A percentile compares a stretch with the other conserved stretches of the same genome.
phyloP scores from a whole-genome alignment of 2,329 filamentous ascomycete genomes.

The Arthroderma sp. region DNA sequence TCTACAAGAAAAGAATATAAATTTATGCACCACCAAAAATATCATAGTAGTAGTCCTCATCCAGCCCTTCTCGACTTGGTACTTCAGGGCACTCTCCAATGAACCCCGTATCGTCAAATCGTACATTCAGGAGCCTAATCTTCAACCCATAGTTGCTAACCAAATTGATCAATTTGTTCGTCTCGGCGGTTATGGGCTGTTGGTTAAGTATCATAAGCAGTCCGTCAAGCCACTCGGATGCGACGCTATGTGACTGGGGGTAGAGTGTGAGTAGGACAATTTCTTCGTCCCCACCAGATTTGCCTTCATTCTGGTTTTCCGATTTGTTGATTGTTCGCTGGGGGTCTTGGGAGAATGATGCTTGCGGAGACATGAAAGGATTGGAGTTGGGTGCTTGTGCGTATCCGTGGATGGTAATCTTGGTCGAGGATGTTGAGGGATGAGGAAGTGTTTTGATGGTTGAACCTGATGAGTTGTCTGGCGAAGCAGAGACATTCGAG shows the following conservation, averaged over 20 bases:
- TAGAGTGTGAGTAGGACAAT: constrained; percentile 68
- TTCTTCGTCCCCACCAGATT: constrained; percentile 42
- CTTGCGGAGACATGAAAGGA: not conserved
- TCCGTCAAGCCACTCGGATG: constrained; percentile 94
- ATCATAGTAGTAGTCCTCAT: constrained; percentile 91
- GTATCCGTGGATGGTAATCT: constrained; percentile 83
- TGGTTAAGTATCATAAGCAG: constrained; percentile 90
- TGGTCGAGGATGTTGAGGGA: constrained; percentile 43
- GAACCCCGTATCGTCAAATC: constrained; percentile 66
- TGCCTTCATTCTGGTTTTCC: constrained; percentile 41
- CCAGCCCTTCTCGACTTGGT: constrained; percentile 69
- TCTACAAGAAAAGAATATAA: constrained; percentile 1
- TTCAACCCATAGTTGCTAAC: constrained; percentile 86
- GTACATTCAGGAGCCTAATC: constrained; percentile 80
- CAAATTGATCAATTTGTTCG: constrained; percentile 73
- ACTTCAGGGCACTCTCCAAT: constrained; percentile 59
- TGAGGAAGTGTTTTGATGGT: constrained; percentile 34
- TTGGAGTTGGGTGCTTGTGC: constrained; percentile 20
- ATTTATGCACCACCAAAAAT: constrained; percentile 37
- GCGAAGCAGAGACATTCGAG: constrained; percentile 69
- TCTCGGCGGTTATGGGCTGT: constrained; percentile 91
- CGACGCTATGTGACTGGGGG: constrained; percentile 65
- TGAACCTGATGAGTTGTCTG: constrained; percentile 35
- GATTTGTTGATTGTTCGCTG: not conserved
- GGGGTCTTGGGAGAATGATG: not conserved